Percentiles rank a stretch among this genome's conserved stretches.
phyloP scores from a whole-genome alignment of 1,139 yeast genomes.

The Eremothecium cymbalariae region DNA sequence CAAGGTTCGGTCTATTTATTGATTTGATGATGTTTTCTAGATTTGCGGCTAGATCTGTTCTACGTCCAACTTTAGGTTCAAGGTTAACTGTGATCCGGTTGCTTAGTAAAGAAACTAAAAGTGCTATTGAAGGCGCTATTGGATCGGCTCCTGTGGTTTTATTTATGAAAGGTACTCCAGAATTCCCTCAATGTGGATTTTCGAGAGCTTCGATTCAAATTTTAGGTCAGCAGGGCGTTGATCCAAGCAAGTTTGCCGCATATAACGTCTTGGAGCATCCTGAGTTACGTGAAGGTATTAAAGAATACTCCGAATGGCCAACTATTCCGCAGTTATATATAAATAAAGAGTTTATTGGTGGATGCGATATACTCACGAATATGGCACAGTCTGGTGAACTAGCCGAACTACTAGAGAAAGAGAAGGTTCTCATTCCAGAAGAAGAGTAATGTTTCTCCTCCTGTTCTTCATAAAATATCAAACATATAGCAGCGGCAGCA shows the following conservation, averaged over 20 bases:
- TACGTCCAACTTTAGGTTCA: constrained; percentile 6
- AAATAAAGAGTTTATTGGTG: constrained; percentile 81
- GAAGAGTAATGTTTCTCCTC: constrained; percentile 39
- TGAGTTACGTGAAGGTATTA: constrained; percentile 85
- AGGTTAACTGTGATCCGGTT: constrained; percentile 36
- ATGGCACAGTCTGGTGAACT: constrained; percentile 94
- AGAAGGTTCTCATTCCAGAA: constrained; percentile 72
- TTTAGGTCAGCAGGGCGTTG: constrained; percentile 94
- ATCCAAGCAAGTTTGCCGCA: constrained; percentile 93
- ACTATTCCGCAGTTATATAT: constrained; percentile 52
- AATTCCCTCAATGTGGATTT: constrained; percentile 96
- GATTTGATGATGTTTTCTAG: constrained; percentile 8
- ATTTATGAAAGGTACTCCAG: constrained; percentile 96
- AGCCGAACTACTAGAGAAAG: constrained; percentile 70
- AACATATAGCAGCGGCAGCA: background rate
- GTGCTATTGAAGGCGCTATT: constrained; percentile 80
- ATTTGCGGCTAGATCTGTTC: constrained; percentile 3
- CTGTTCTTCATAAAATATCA: background rate
- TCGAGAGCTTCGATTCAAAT: constrained; percentile 90
- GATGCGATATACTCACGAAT: constrained; percentile 87
- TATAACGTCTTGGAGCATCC: constrained; percentile 92
- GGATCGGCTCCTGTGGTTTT: constrained; percentile 86
- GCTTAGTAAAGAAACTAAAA: constrained; percentile 67
- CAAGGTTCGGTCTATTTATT: background rate
- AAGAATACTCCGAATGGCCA: constrained; percentile 87